A percentile compares a stretch with the other conserved stretches of the same genome.
These are phyloP conservation scores for Cantharellus anzutake DNA, from an alignment of 768 basidiomycete genomes.

Conservation along the genomic window DNA sequence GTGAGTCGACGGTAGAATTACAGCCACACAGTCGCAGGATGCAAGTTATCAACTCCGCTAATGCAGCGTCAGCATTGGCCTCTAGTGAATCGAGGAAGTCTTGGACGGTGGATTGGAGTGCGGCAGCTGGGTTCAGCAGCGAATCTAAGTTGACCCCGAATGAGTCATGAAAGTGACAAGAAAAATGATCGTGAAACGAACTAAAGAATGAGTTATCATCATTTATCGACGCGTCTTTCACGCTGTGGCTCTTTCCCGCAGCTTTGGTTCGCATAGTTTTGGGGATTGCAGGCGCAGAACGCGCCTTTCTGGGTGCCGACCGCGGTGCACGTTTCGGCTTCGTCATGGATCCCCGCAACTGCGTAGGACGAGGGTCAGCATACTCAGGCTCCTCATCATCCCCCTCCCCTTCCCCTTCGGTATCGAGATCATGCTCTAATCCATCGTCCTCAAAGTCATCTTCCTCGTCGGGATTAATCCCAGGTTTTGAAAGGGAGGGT, in stretches of 20 bases:
- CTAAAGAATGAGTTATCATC: conserved; percentile 84
- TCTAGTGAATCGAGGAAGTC: conserved; percentile 78
- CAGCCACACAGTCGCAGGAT: conserved; percentile 85
- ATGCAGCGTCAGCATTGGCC: conserved; percentile 41
- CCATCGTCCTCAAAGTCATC: neutral
- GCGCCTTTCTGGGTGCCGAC: conserved; percentile 24
- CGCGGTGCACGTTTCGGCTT: neutral
- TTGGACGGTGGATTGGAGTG: conserved; percentile 70
- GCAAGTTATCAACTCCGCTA: conserved; percentile 80
- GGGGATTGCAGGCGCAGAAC: conserved; percentile 22
- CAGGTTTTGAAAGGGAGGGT: neutral
- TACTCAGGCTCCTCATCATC: neutral
- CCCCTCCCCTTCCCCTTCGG: neutral
- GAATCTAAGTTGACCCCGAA: conserved; percentile 36
- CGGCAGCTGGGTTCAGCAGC: conserved; percentile 69
- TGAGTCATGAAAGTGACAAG: neutral
- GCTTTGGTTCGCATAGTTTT: conserved; percentile 14
- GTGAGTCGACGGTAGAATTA: conserved; percentile 66
- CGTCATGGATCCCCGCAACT: neutral
- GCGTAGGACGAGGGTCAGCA: neutral
- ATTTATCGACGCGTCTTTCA: conserved; percentile 59
- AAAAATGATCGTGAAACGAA: conserved; percentile 23
- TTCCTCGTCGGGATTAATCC: neutral
- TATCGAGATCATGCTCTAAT: neutral
- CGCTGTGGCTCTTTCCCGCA: conserved; percentile 16